Conservation (phyloP, 805 yeast species). For the Isabelozyma heimii region DNA sequence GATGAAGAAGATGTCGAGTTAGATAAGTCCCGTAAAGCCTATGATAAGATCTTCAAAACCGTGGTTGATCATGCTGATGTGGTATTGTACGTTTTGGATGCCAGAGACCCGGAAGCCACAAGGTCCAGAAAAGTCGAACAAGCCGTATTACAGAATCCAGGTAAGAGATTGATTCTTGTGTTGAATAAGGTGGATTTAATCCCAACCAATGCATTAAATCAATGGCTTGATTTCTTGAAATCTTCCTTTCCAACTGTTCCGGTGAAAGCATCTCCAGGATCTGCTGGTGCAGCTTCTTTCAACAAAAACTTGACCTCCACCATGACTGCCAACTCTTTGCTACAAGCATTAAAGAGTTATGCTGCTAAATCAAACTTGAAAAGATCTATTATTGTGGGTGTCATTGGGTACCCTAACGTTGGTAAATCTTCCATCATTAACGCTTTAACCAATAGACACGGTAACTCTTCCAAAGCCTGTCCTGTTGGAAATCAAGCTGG, state of each 20-base stretch:
- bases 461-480: slow-evolving; percentile 71
- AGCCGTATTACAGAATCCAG: slow-evolving; percentile 75
- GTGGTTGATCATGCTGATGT: slow-evolving; percentile 94
- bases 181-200: slow-evolving; percentile 91
- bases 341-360: slow-evolving; percentile 81
- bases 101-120: slow-evolving; percentile 95
- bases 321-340: slow-evolving; percentile 67
- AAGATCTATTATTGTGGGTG: slow-evolving; percentile 90
- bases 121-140: slow-evolving; percentile 90
- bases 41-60: slow-evolving; percentile 88
- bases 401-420: slow-evolving; percentile 95
- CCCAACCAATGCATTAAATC: slow-evolving; percentile 78
- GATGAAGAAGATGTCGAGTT: slow-evolving; percentile 44
- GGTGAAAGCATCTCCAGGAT: slow-evolving; percentile 73
- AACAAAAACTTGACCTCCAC: slow-evolving; percentile 71
- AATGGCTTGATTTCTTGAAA: slow-evolving; percentile 79
- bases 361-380: slow-evolving; percentile 82
- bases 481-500: slow-evolving; percentile 99
- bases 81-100: slow-evolving; percentile 88
- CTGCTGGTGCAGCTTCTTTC: slow-evolving; percentile 64
- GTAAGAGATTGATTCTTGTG: slow-evolving; percentile 80
- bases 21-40: slow-evolving; percentile 83
- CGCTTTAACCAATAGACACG: slow-evolving; percentile 79
- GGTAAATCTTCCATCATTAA: slow-evolving; percentile 95
- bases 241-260: slow-evolving; percentile 91